Evolutionary conservation across 768 basidiomycete species (phyloP).

Genomic region (Cystofilobasidium macerans): DNA sequence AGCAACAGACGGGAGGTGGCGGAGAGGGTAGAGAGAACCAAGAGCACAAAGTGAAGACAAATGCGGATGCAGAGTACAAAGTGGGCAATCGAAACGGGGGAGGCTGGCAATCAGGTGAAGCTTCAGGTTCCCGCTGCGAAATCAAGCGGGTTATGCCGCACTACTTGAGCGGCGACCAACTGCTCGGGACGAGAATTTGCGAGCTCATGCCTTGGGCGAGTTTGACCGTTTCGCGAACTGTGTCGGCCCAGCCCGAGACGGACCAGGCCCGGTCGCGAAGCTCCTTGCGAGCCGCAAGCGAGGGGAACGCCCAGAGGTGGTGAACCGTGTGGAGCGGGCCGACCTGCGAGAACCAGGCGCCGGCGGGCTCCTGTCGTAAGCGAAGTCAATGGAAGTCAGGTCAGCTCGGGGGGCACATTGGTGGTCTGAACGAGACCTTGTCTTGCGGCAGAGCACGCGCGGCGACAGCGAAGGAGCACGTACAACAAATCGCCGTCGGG

Average conservation of each 20-base stretch:
- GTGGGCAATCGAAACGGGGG: too few species aligned
- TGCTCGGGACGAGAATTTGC: slow-evolving; percentile 64
- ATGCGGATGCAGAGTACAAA: too few species aligned
- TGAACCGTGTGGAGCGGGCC: slow-evolving; percentile 54
- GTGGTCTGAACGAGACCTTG: too few species aligned
- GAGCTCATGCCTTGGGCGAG: slow-evolving; percentile 77
- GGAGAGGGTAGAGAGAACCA: too few species aligned
- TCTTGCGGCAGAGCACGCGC: background rate
- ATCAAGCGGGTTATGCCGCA: too few species aligned
- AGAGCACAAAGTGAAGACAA: too few species aligned
- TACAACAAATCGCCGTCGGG: slow-evolving; percentile 68
- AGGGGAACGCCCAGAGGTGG: slow-evolving; percentile 44
- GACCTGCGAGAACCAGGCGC: slow-evolving; percentile 39
- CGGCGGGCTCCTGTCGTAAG: slow-evolving; percentile 33
- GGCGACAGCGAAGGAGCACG: slow-evolving; percentile 28
- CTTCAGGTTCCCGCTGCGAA: too few species aligned
- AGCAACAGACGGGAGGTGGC: too few species aligned
- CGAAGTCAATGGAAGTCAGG: background rate
- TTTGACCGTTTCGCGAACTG: slow-evolving; percentile 77
- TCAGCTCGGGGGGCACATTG: background rate
- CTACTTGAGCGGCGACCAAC: slow-evolving; percentile 77
- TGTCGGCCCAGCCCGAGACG: slow-evolving; percentile 89
- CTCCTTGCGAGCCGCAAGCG: slow-evolving; percentile 57
- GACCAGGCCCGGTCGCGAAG: slow-evolving; percentile 84
- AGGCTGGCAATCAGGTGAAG: too few species aligned